phyloP scores from a whole-genome alignment of 164 flowering plant species.

The Brasenia schreberi region DNA sequence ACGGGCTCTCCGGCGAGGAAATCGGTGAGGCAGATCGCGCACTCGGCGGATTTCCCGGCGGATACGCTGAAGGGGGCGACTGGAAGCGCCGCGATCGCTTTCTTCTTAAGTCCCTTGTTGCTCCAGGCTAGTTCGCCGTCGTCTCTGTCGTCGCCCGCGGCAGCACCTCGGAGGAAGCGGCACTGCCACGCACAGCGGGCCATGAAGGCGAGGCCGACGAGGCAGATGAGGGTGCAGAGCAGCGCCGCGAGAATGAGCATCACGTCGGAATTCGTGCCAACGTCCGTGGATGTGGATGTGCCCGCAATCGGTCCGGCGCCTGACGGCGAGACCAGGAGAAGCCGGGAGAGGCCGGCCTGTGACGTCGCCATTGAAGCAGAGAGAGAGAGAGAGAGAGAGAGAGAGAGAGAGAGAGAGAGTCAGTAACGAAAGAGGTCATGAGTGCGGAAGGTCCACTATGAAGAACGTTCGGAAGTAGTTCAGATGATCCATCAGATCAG shows the following conservation, averaged over 20 bases:
- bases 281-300: conserved; percentile 11
- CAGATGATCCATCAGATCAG: no score
- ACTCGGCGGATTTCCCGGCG: conserved; percentile 35
- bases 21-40: conserved; percentile 81
- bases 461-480: no score
- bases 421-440: no score
- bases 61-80: conserved; percentile 24
- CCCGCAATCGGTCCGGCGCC: conserved; percentile 3
- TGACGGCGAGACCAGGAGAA: conserved; percentile 9
- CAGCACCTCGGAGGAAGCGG: conserved; percentile 18
- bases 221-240: conserved; percentile 78
- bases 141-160: conserved; percentile 2
- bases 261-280: conserved; percentile 50
- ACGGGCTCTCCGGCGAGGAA: conserved; percentile 65
- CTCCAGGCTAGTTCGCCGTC: conserved; percentile 10
- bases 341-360: neutral
- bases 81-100: conserved; percentile 51
- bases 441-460: no score
- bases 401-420: neutral
- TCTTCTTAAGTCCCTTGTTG: conserved; percentile 82
- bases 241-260: conserved; percentile 80
- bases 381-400: neutral
- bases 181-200: conserved; percentile 88
- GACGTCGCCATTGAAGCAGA: neutral
- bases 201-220: conserved; percentile 71